A percentile compares a stretch with the other conserved stretches of the same genome.
Evolutionary conservation across 441 rosid species (phyloP).

Genomic region (Manihot esculenta): DNA sequence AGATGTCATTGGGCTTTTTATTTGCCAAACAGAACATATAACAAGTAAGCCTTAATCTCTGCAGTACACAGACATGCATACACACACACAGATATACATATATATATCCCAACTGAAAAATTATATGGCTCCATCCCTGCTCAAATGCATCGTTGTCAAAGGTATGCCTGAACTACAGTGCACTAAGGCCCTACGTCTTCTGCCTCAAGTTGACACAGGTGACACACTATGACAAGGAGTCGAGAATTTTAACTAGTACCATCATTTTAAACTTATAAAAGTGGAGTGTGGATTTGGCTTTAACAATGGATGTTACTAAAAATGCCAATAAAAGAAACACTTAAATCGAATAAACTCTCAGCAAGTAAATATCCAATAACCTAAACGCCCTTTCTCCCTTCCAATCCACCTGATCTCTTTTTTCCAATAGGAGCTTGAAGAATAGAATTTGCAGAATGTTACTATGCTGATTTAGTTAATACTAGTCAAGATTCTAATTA

Average conservation of each 20-base stretch:
- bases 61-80: too few species aligned
- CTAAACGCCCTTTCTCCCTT: not conserved
- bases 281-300: not conserved
- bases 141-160: not conserved
- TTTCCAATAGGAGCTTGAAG: not conserved
- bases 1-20: too few species aligned
- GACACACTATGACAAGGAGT: not conserved
- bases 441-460: not conserved
- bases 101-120: too few species aligned
- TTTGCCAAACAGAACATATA: too few species aligned
- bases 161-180: not conserved
- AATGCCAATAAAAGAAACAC: not conserved
- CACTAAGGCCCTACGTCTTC: not conserved
- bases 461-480: too few species aligned
- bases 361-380: not conserved
- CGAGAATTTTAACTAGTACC: not conserved
- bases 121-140: not conserved
- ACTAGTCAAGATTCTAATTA: too few species aligned
- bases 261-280: not conserved
- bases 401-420: not conserved
- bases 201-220: not conserved
- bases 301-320: not conserved
- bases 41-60: too few species aligned
- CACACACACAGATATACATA: too few species aligned
- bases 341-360: not conserved